Base-by-base conservation (phyloP, 2,329 filamentous ascomycete genomes). In the Metarhizium guizhouense region DNA sequence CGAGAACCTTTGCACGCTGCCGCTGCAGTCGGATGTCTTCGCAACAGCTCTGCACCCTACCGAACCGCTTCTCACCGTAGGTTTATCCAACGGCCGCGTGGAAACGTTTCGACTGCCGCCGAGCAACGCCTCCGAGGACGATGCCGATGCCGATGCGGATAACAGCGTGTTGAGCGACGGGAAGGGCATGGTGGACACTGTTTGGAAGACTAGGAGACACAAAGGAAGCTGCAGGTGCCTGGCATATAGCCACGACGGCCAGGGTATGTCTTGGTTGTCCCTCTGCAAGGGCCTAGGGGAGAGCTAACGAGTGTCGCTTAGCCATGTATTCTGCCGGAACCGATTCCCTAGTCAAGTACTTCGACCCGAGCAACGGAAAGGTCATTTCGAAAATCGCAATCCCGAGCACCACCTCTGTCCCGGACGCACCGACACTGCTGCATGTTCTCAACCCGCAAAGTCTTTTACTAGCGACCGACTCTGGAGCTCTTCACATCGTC, bases 221-320 rank as follows among this genome's bases (percentile, higher is more conserved):
- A 95, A 96, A 76, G 93, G 91, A 13, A 96, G 91, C 77, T 97
- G 93, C 68, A 82, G 94, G 54, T 86, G 84, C 58, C 74, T 97
- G 55, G 84, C 80, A 4, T 97, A 92, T 72, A 86, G 84, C 60
- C 72, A 83, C 56, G 92, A 96, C 68, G 94, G 93, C 16, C 75
- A 82, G 61, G 78, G 85, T 76, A 72, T 79, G 73, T 34, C 62
- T 79, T 30, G 3, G 7, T 47, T 25, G 76, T 20, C 14, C 14
- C n/a, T 3, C 14, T 43, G 45, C 11, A 45, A 20, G 6, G 16
- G n/a, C 42, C 18, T 25, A 4, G 16, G n/a, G 16, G 1, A 18
- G 7, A 58, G 43, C 59, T 62, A 42, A 60, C 47, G 32, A 30
- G 32, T 30, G 20, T n/a, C 20, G 16, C 51, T 6, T 63, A 83